Evolutionary conservation across 331 rosid species (phyloP).

Genomic region (Erythrophleum ivorense): DNA sequence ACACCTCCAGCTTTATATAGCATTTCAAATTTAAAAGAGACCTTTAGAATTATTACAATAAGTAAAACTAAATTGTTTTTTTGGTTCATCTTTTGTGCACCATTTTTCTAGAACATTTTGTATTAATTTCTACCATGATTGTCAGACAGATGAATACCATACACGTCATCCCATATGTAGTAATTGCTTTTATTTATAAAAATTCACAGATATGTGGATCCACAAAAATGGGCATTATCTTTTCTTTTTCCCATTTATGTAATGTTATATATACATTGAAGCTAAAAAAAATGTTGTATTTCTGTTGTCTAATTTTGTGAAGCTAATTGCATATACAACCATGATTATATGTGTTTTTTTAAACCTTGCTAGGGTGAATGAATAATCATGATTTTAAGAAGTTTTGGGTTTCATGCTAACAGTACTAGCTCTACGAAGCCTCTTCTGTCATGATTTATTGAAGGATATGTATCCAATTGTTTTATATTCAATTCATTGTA

Average conservation of each 20-base stretch:
- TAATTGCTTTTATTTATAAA: background rate
- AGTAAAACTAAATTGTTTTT: too few relatives aligned
- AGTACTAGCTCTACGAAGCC: constrained; percentile 1
- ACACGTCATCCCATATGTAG: background rate
- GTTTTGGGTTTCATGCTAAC: constrained; percentile 3
- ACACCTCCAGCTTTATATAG: background rate
- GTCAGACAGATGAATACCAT: background rate
- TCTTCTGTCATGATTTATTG: constrained; percentile 27
- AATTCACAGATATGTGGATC: background rate
- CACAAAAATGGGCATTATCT: background rate
- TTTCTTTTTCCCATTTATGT: background rate
- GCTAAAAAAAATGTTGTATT: background rate
- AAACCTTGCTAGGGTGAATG: too few relatives aligned
- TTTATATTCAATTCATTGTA: constrained; percentile 39
- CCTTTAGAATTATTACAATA: background rate
- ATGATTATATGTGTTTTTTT: too few relatives aligned
- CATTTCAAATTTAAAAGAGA: background rate
- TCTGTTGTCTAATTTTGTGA: background rate
- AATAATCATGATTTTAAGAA: background rate
- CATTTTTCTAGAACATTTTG: too few relatives aligned
- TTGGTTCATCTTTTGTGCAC: too few relatives aligned
- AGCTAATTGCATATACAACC: background rate
- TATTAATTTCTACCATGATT: too few relatives aligned
- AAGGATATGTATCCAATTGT: constrained; percentile 22
- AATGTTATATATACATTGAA: background rate